Percentiles rank a stretch among this genome's conserved stretches.
These are phyloP conservation scores for Plasmopara halstedii DNA, from an alignment of 352 stramenopile species.

Conservation along the genomic window DNA sequence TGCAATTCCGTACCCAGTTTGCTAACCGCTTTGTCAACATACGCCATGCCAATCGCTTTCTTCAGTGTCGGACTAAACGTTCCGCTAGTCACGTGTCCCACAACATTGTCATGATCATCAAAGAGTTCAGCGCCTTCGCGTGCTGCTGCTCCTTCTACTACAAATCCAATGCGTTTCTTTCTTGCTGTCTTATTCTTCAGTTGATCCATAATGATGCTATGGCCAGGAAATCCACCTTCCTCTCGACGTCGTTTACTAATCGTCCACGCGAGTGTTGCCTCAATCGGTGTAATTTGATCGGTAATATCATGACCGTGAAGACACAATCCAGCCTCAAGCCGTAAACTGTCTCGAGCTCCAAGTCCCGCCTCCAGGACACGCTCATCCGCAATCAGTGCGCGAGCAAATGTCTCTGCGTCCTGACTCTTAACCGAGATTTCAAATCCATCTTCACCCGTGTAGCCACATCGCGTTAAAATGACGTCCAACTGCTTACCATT, in stretches of 20 bases:
- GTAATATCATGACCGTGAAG: constrained; percentile 98
- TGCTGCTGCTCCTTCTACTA: constrained; percentile 92
- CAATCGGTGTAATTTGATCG: constrained; percentile 91
- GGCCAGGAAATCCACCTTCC: constrained; percentile 92
- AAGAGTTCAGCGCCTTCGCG: constrained; percentile 91
- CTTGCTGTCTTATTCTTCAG: constrained; percentile 90
- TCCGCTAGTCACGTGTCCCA: constrained; percentile 92
- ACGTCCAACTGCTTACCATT: constrained; percentile 62
- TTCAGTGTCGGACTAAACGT: constrained; percentile 96
- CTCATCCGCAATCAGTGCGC: constrained; percentile 50
- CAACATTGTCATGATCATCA: constrained; percentile 68
- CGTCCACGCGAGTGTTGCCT: constrained; percentile 92
- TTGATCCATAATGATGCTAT: constrained; percentile 91
- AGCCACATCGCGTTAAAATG: constrained; percentile 94
- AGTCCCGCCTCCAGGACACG: constrained; percentile 90
- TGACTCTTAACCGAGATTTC: constrained; percentile 90
- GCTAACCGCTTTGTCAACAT: constrained; percentile 86
- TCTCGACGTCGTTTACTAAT: constrained; percentile 82
- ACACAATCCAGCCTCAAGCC: constrained; percentile 97
- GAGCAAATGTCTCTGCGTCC: constrained; percentile 46
- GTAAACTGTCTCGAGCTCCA: constrained; percentile 94
- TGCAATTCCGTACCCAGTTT: constrained; percentile 93
- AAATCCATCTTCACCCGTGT: constrained; percentile 99
- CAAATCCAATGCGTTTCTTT: constrained; percentile 94
- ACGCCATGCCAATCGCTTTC: constrained; percentile 97